Evolutionary conservation across 2,329 filamentous ascomycete genomes (phyloP), one percentile per base, ranked within the genome.

Genomic region (Herpotrichia juniperi): DNA sequence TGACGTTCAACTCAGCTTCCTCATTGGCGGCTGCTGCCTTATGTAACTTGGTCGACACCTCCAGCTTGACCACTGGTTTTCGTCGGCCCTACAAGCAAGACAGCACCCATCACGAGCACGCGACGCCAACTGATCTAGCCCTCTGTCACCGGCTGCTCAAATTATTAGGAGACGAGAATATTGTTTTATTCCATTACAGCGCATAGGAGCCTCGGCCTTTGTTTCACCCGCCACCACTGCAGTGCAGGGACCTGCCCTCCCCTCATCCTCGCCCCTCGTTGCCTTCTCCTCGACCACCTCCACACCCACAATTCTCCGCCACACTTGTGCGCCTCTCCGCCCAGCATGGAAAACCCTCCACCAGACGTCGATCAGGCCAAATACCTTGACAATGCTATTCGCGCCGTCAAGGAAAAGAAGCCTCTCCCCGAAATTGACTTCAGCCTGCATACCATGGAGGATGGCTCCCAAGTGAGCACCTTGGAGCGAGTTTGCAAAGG

Each of bases 371-470:
- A 74, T 62, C 75, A 76, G 59, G 64, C 71, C 40, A 68, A 75
- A 62, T 80, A 79, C 67, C 71, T 97, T 72, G 91, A 96, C 79
- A 93, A 91, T 85, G 89, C 91, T 66, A 88, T 93, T 71, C 91
- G 90, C 74, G 94, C 94, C 55, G 92, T 99, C 70, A 87, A 88
- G 75, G 87, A 97, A 68, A 97, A 97, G 88, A 93, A 90, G 81
- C 93, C 93, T 48, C 83, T 96, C 45, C 94, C 94, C 52, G 93
- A 97, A 82, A 97, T 99, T 70, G 94, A 99, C 81, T 99, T 99
- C 76, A 96, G 91, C 50, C 87, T 99, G 71, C 94, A 99, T 77
- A 94, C 90, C 57, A 97, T 97, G 93, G 94, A 99, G 76, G 94
- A 99, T 81, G 91, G 91, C 71, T 87, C 85, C 48, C 91, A 96